phyloP scores from a whole-genome alignment of 2,329 filamentous ascomycete species.

The Aspergillus pseudonomiae region DNA sequence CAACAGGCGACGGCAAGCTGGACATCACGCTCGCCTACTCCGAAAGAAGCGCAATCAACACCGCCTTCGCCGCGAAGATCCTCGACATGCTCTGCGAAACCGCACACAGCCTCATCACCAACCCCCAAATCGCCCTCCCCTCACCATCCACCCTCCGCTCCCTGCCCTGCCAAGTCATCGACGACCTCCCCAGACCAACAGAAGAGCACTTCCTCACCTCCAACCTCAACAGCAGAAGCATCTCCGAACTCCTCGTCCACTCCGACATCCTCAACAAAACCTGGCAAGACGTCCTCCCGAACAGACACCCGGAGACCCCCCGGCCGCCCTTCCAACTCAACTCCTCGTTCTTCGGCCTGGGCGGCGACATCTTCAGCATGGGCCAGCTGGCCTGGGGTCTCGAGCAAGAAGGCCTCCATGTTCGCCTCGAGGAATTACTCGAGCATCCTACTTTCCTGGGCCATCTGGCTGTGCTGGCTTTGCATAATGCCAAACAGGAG shows the following conservation, averaged over 20 bases:
- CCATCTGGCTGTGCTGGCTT: constrained; percentile 41
- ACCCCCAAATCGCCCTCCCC: constrained; percentile 37
- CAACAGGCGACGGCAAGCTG: constrained; percentile 35
- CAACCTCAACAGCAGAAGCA: constrained; percentile 40
- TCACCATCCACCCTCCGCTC: constrained; percentile 37
- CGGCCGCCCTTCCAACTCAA: constrained; percentile 38
- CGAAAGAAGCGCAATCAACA: constrained; percentile 37
- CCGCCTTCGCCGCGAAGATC: constrained; percentile 37
- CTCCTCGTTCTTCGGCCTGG: constrained; percentile 46
- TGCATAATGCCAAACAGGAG: constrained; percentile 31
- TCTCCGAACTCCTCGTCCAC: constrained; percentile 43
- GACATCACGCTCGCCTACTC: constrained; percentile 44
- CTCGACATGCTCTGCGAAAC: constrained; percentile 46
- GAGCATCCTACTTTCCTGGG: constrained; percentile 46
- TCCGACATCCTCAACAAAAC: constrained; percentile 43
- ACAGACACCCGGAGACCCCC: constrained; percentile 19
- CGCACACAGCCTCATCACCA: constrained; percentile 38
- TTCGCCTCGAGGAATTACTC: constrained; percentile 45
- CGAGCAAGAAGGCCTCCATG: constrained; percentile 43
- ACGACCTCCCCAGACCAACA: constrained; percentile 29
- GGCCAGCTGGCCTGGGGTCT: constrained; percentile 46
- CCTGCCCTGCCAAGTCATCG: constrained; percentile 34
- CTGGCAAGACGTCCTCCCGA: constrained; percentile 44
- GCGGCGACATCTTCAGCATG: constrained; percentile 46
- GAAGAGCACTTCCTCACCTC: constrained; percentile 39